A percentile compares a stretch with the other conserved stretches of the same genome.
Conservation (phyloP, 2,329 filamentous ascomycete species). For the Aspergillus sp. region DNA sequence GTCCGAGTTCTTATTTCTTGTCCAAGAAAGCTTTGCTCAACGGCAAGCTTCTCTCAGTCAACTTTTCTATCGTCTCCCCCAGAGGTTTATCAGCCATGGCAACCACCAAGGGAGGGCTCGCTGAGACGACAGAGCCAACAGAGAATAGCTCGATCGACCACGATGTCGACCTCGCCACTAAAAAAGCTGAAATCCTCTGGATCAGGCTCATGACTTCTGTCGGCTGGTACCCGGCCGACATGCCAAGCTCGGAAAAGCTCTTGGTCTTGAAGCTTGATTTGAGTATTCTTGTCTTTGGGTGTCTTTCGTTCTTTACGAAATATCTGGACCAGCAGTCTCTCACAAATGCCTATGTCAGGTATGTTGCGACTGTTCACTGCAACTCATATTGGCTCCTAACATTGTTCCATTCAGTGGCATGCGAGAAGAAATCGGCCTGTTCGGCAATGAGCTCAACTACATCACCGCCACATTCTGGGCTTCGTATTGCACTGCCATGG, state of each 20-base stretch:
- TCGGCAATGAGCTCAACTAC: neutral
- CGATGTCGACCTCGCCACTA: neutral
- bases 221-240: neutral
- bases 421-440: neutral
- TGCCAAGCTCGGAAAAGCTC: neutral
- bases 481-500: neutral
- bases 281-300: neutral
- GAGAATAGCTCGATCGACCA: neutral
- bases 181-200: neutral
- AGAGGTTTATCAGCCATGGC: neutral
- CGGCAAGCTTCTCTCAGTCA: neutral
- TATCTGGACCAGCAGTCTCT: neutral
- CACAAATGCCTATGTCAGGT: neutral
- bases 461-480: neutral
- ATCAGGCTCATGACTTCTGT: neutral
- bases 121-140: neutral
- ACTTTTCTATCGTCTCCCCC: neutral
- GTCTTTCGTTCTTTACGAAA: neutral
- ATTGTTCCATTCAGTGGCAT: neutral
- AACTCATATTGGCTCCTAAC: neutral
- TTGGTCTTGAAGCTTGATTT: neutral
- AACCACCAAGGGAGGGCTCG: neutral
- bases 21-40: neutral
- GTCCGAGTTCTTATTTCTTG: neutral
- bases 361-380: neutral